Evolutionary conservation across 331 rosid genomes (phyloP).

Genomic region (Rosa hybrid): DNA sequence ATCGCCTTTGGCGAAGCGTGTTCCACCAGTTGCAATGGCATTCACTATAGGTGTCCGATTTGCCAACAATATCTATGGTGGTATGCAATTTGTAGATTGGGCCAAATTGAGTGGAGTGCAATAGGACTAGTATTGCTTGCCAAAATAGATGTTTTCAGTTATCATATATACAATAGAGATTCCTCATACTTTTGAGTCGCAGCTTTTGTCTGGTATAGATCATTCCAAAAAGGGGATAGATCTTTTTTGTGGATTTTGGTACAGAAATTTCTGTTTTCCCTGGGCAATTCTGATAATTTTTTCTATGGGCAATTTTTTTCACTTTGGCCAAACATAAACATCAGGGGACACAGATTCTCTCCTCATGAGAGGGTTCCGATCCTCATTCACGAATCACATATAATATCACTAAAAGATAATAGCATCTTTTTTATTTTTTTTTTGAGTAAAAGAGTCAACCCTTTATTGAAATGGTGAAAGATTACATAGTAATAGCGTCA

Average conservation of each 20-base stretch:
- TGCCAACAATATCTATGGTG: conserved; percentile 82
- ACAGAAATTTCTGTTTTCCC: neutral
- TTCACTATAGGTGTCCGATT: conserved; percentile 86
- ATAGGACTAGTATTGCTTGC: conserved; percentile 23
- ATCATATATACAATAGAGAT: neutral
- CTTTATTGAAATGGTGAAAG: no score
- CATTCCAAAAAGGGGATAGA: neutral
- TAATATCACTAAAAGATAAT: no score
- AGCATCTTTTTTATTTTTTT: no score
- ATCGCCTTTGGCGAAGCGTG: conserved; percentile 67
- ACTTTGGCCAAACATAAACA: neutral
- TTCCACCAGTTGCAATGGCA: conserved; percentile 80
- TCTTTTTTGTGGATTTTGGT: neutral
- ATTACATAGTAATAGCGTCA: no score
- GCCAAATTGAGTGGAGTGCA: conserved; percentile 84
- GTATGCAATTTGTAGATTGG: conserved; percentile 94
- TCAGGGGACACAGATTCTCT: neutral
- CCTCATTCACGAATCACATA: neutral
- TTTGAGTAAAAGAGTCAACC: no score
- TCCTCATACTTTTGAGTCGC: neutral
- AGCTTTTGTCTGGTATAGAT: conserved; percentile 1
- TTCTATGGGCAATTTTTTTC: neutral
- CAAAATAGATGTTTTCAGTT: neutral
- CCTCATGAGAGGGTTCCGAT: neutral
- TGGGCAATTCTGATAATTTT: neutral